Conservation (phyloP, 176 grass and related monocot species). For the Cenchrus purpureus region DNA sequence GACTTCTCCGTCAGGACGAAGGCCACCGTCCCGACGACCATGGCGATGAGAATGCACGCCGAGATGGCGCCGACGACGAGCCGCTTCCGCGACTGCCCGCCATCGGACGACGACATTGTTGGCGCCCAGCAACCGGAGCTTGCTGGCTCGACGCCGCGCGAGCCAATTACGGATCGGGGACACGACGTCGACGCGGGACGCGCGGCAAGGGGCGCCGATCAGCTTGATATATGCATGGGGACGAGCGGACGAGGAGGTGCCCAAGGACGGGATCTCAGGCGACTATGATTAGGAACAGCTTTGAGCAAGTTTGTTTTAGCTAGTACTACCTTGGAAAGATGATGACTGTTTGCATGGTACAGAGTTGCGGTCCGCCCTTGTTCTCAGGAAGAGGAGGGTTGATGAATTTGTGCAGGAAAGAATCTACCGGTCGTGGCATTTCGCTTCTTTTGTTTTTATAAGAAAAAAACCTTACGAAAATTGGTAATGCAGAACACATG, state of each 20-base stretch:
- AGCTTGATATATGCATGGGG: slow-evolving; percentile 24
- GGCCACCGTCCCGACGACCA: slow-evolving; percentile 62
- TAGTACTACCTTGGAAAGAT: neutral
- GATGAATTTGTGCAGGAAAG: neutral
- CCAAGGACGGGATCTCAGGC: neutral
- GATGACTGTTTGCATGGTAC: neutral
- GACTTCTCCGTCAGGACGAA: slow-evolving; percentile 40
- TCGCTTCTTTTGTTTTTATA: neutral
- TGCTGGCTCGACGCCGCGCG: neutral
- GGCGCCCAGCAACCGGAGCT: neutral
- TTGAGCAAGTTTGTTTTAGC: neutral
- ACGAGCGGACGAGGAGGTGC: neutral
- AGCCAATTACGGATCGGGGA: neutral
- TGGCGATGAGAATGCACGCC: slow-evolving; percentile 50
- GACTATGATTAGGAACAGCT: slow-evolving; percentile 43
- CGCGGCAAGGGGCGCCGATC: neutral
- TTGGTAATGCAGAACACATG: too few species aligned
- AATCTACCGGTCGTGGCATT: neutral
- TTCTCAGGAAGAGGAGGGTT: slow-evolving; percentile 29
- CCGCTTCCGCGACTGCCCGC: slow-evolving; percentile 27
- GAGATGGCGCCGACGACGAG: slow-evolving; percentile 51
- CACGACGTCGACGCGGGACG: neutral
- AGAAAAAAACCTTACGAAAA: neutral
- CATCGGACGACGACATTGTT: slow-evolving; percentile 43
- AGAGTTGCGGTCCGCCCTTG: slow-evolving; percentile 40